Percentiles rank a stretch among this genome's conserved stretches.
phyloP scores from a whole-genome alignment of 345 rosid genomes.

The Chamaenerion angustifolium region DNA sequence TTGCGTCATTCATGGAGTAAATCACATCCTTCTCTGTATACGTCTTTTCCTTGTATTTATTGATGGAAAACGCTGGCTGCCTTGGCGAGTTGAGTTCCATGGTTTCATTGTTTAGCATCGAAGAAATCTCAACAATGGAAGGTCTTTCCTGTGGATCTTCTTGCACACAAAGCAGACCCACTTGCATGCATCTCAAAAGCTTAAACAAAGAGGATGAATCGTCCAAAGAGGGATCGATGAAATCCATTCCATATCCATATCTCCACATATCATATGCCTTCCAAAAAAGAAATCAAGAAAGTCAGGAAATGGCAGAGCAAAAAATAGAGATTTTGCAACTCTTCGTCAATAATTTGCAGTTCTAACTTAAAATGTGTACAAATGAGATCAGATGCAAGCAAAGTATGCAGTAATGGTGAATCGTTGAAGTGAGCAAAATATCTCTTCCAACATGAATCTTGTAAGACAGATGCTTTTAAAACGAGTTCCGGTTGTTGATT shows the following conservation, averaged over 20 bases:
- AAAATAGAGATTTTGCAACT: too few species aligned
- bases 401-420: too few species aligned
- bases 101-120: constrained; percentile 12
- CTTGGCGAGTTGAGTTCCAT: constrained; percentile 7
- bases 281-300: too few species aligned
- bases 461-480: background rate
- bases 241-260: constrained; percentile 9
- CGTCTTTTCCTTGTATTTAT: background rate
- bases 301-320: background rate
- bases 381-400: too few species aligned
- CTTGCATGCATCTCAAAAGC: constrained; percentile 16
- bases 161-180: constrained; percentile 23
- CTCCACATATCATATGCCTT: constrained; percentile 21
- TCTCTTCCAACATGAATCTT: background rate
- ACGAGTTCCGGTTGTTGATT: constrained; percentile 5
- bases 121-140: constrained; percentile 18
- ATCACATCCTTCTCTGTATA: constrained; percentile 1
- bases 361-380: background rate
- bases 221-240: constrained; percentile 18
- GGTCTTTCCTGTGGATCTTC: constrained; percentile 18
- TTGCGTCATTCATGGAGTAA: constrained; percentile 14
- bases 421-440: too few species aligned
- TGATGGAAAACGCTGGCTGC: constrained; percentile 21
- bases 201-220: constrained; percentile 12
- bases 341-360: background rate